These are phyloP conservation scores for Thozetella sp. DNA, from an alignment of 495 filamentous ascomycete genomes.

Conservation along the genomic window DNA sequence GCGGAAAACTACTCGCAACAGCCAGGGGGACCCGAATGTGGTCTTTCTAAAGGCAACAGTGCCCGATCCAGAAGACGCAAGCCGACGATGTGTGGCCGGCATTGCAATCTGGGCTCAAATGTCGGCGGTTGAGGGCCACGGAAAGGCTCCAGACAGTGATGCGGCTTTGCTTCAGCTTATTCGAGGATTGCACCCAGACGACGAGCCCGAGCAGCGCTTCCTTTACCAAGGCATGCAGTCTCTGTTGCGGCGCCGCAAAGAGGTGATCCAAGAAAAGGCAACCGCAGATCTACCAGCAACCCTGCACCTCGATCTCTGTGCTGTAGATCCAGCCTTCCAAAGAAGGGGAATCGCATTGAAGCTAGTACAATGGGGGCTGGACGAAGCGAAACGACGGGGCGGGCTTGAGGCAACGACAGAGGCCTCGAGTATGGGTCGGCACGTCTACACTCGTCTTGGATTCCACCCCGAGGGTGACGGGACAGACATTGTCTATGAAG, in stretches of 20 bases:
- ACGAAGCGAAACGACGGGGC: constrained; percentile 35
- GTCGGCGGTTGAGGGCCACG: constrained; percentile 31
- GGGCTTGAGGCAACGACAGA: constrained; percentile 37
- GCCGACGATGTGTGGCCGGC: constrained; percentile 14
- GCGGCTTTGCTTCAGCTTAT: constrained; percentile 19
- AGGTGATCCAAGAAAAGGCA: constrained; percentile 27
- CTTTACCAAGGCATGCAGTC: constrained; percentile 28
- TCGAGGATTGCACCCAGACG: constrained; percentile 32
- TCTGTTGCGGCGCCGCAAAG: constrained; percentile 26
- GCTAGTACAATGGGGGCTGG: constrained; percentile 42
- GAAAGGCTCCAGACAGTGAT: constrained; percentile 27
- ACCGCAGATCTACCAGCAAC: constrained; percentile 27
- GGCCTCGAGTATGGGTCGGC: constrained; percentile 43
- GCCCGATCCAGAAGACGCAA: background rate
- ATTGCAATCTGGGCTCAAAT: constrained; percentile 23
- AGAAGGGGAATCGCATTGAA: constrained; percentile 34
- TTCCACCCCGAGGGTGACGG: constrained; percentile 28
- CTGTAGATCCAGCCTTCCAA: constrained; percentile 39
- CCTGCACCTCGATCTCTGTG: constrained; percentile 39
- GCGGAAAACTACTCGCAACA: constrained; percentile 21
- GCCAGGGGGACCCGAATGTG: constrained; percentile 36
- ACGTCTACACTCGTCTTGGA: constrained; percentile 38
- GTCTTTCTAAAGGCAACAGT: constrained; percentile 36
- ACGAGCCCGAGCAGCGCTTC: constrained; percentile 36
- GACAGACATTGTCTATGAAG: background rate